phyloP scores from a whole-genome alignment of 208 protist species.

The Acanthamoeba healyi region DNA sequence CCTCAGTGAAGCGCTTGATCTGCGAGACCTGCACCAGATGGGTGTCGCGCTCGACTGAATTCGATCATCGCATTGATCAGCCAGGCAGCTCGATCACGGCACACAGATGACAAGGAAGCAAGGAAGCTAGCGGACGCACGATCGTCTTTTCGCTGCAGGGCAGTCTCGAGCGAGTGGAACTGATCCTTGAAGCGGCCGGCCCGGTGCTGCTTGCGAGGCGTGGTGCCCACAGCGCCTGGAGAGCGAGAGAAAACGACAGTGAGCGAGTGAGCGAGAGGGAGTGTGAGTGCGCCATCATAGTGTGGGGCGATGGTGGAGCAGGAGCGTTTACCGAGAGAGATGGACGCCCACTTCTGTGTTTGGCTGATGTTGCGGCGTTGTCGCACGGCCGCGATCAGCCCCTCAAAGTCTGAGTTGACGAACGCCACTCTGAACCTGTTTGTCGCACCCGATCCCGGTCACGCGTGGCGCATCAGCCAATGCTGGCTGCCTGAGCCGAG shows the following conservation, averaged over 20 bases:
- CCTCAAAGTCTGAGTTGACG: constrained; percentile 51
- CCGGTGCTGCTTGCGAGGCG: neutral
- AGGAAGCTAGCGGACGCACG: neutral
- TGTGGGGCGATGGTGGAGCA: neutral
- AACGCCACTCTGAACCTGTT: constrained; percentile 37
- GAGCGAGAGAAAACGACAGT: neutral
- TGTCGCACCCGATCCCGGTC: neutral
- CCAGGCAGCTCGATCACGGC: neutral
- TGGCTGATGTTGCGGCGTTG: constrained; percentile 33
- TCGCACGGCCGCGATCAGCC: constrained; percentile 21
- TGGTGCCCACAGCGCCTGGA: neutral
- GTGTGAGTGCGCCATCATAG: neutral
- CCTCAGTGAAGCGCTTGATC: constrained; percentile 49
- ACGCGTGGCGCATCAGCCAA: neutral
- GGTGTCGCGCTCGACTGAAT: neutral
- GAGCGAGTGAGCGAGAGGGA: too few relatives aligned
- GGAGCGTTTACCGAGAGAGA: neutral
- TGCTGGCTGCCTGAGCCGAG: too few relatives aligned
- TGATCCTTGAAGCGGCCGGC: neutral
- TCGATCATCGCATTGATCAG: neutral
- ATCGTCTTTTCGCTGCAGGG: constrained; percentile 3
- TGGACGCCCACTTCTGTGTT: constrained; percentile 43
- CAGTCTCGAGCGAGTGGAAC: constrained; percentile 56
- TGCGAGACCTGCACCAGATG: constrained; percentile 47
- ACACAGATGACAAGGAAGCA: neutral